Evolutionary conservation across 2,329 filamentous ascomycete genomes (phyloP), one percentile per base, ranked within the genome.

Genomic region (Leptoxyphium fumago): DNA sequence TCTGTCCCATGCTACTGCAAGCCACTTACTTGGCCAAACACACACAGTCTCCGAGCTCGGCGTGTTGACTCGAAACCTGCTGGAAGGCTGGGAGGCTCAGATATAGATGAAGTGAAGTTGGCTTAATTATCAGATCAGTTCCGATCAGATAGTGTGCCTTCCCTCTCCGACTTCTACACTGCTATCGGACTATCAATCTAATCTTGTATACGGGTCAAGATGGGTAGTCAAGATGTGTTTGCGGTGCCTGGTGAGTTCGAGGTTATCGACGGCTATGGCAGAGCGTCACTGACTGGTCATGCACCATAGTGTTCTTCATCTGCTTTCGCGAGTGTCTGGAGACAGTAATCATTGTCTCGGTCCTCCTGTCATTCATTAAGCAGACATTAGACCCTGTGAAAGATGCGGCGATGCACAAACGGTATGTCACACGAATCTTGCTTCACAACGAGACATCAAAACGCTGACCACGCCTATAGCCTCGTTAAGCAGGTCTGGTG

Each of bases 321-420:
- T 80, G 84, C 65, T 91, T 94, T 61, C 79, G 87, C 58, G 87
- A 94, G 66, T 78, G 78, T 38, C 69, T 94, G 40, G 86, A 94
- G 68, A 83, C 82, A 1, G 80, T 75, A 56, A 86, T 94, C 57
- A 84, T 94, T 54, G 78, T 93, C 49, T 89, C 86, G 0, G 82
- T 94, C n/a, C 70, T 94, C 29, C 74, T 94, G 36, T 78, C 85
- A 17, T 93, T 91, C 60, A 67, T 93, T 46, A 91, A 89, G 62
- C 83, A 91, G 61, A 84, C 81, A 2, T 73, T 93, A 32, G 77
- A 77, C 1, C 75, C 79, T 9, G 70, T 78, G 44, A 64, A 72
- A 46, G 79, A 87, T 65, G 64, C 64, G 5, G 58, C 54, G 2
- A 65, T 80, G 1, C 82, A 84, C 66, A 88, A 82, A 63, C 32